phyloP scores from a whole-genome alignment of 2,329 filamentous ascomycete species.

The Epichloe aotearoae region DNA sequence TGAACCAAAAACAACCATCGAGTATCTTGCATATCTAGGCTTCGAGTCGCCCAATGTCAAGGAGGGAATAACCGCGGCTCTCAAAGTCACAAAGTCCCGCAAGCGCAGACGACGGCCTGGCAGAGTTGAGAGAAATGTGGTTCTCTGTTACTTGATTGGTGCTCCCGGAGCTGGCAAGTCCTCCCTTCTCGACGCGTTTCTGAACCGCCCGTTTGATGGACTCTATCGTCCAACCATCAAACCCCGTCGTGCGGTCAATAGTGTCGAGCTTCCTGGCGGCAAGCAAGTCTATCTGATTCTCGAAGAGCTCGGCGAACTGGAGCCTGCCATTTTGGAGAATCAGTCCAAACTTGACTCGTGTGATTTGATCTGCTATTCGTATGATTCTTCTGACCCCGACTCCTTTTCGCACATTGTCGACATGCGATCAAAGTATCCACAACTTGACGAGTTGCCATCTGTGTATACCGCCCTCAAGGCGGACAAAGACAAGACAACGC shows the following conservation, averaged over 20 bases:
- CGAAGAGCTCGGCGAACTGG: conserved; percentile 89
- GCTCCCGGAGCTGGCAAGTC: conserved; percentile 82
- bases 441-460: conserved; percentile 77
- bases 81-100: conserved; percentile 86
- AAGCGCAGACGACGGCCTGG: conserved; percentile 73
- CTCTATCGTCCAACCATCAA: conserved; percentile 92
- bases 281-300: conserved; percentile 96
- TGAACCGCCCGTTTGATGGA: conserved; percentile 72
- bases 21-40: conserved; percentile 90
- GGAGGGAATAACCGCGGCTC: conserved; percentile 64
- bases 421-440: conserved; percentile 63
- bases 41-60: conserved; percentile 74
- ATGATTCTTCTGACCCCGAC: conserved; percentile 93
- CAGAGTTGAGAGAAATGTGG: conserved; percentile 84
- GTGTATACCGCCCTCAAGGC: conserved; percentile 92
- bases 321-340: conserved; percentile 89
- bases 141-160: conserved; percentile 84
- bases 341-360: conserved; percentile 79
- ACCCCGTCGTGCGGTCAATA: conserved; percentile 85
- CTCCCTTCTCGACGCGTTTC: conserved; percentile 76
- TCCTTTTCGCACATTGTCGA: conserved; percentile 87
- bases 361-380: conserved; percentile 88
- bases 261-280: conserved; percentile 86
- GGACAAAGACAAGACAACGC: conserved; percentile 92
- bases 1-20: conserved; percentile 85